These are phyloP conservation scores for Lipomyces yamadae DNA, from an alignment of 805 yeast species.

Conservation along the genomic window DNA sequence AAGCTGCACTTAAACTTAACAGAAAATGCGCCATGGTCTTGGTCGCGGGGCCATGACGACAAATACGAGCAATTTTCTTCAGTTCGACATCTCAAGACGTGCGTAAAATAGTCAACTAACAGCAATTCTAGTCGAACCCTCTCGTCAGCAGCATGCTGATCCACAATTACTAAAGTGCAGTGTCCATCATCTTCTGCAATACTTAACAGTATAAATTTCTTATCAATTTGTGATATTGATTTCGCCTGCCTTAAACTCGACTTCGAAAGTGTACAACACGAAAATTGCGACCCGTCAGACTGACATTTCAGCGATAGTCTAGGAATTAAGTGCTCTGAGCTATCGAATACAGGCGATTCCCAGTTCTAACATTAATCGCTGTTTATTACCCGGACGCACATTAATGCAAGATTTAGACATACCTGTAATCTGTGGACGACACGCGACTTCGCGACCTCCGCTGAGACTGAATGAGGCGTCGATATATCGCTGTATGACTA, in stretches of 20 bases:
- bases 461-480: background rate
- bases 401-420: background rate
- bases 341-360: conserved; percentile 13
- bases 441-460: background rate
- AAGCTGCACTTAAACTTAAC: conserved; percentile 13
- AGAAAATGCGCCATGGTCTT: background rate
- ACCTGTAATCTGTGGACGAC: background rate
- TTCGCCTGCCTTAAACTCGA: conserved; percentile 13
- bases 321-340: conserved; percentile 16
- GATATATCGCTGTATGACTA: background rate
- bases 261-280: conserved; percentile 11
- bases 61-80: background rate
- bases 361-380: conserved; percentile 7
- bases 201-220: conserved; percentile 63
- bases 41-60: background rate
- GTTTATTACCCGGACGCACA: background rate
- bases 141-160: conserved; percentile 89
- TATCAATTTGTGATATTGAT: conserved; percentile 57
- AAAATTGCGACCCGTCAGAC: background rate
- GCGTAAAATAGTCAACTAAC: conserved; percentile 48
- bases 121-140: conserved; percentile 63
- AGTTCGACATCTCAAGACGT: background rate
- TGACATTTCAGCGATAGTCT: conserved; percentile 1
- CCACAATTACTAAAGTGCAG: conserved; percentile 54
- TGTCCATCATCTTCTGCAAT: conserved; percentile 18